Evolutionary conservation across 352 stramenopile genomes (phyloP), one percentile per base, ranked within the genome.

Genomic region (Globisporangium rhizosaccharum): DNA sequence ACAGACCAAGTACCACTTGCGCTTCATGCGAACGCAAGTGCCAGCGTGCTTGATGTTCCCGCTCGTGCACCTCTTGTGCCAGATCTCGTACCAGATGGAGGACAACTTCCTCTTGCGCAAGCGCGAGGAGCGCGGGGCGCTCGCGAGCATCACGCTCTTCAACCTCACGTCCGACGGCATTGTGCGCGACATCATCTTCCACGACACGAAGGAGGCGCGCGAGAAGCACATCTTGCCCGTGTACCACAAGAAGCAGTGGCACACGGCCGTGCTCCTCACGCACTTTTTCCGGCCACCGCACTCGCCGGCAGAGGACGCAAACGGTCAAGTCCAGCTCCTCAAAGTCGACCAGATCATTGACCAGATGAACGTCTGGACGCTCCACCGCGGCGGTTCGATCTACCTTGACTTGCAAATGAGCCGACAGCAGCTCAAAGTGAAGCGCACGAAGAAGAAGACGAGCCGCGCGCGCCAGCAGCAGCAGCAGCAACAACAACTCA

Each of bases 261-360:
- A 94, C 56, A 94, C 80, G 10, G 84, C 82, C 0, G 86, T 94
- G 28, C 57, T 95, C 10, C 71, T 95, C 48, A 95, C 83, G 23
- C 82, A 92, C 42, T 90, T 95, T 54, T 93, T 90, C 50, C 76
- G 86, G 1, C 75, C 72, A 47, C 82, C 85, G 14, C 79, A 85
- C 52, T 84, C 82, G 0, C 80, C 82, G 12, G 82, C 86, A 26
- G 86, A 95, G 52, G 73, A 92, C 37, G 57, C 57, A 5, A 78
- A 85, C 50, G 84, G 81, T 15, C 86, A 92, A 59, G 82, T 95
- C 5, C 82, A 91, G 59, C 55, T 95, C 55, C 72, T 94, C 30
- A 93, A 92, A 61, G 84, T 92, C 26, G 82, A 92, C 14, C 84
- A 93, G 56, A 95, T 95, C 30, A 86, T 95, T 23, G 84, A 93